These are phyloP conservation scores for Coemansia asiatica DNA, from an alignment of 192 early-diverging fungal genomes.

Conservation along the genomic window DNA sequence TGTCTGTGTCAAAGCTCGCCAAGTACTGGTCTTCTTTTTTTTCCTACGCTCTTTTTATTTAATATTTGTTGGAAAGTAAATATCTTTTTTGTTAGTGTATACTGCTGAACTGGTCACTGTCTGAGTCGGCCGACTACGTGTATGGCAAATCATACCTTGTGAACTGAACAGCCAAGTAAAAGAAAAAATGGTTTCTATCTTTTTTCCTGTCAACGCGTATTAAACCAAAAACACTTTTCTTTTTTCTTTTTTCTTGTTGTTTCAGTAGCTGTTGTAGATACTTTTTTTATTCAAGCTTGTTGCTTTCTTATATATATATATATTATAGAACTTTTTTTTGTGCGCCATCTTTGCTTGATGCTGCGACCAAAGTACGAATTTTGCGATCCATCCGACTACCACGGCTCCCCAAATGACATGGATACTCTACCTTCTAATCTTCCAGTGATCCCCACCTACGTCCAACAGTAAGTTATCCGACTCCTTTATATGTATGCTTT, in stretches of 20 bases:
- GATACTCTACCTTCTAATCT: slow-evolving; percentile 36
- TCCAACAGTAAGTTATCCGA: slow-evolving; percentile 44
- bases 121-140: slow-evolving; percentile 6
- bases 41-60: neutral
- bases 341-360: slow-evolving; percentile 17
- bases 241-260: neutral
- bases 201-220: neutral
- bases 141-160: neutral
- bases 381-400: slow-evolving; percentile 49
- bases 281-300: slow-evolving; percentile 1
- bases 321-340: neutral
- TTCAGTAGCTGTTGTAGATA: slow-evolving; percentile 3
- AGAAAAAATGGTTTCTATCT: neutral
- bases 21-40: neutral
- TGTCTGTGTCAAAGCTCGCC: neutral
- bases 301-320: slow-evolving; percentile 2
- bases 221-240: neutral
- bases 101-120: slow-evolving; percentile 1
- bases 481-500: too few relatives aligned
- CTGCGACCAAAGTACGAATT: slow-evolving; percentile 53
- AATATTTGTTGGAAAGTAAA: neutral
- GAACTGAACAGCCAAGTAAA: neutral
- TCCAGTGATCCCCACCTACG: slow-evolving; percentile 45
- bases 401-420: slow-evolving; percentile 35
- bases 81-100: neutral